phyloP scores from a whole-genome alignment of 805 yeast genomes.

The Hermanozyma aechmeae region DNA sequence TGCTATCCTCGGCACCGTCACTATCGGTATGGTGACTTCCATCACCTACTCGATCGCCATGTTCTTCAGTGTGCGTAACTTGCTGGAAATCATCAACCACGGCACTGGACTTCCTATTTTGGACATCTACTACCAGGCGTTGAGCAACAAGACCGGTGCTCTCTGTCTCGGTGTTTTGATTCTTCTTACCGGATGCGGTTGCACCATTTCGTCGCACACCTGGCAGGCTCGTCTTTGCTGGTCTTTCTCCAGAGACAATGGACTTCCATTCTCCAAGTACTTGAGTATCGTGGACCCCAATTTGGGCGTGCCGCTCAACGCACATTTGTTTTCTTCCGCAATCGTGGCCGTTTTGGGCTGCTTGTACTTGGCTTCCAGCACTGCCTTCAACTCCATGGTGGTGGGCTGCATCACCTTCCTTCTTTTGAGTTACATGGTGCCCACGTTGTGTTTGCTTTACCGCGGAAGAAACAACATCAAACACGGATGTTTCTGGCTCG shows the following conservation, averaged over 20 bases:
- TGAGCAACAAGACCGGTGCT: slow-evolving; percentile 25
- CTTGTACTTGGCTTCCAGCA: slow-evolving; percentile 25
- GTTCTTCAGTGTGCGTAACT: slow-evolving; percentile 28
- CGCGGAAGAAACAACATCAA: slow-evolving; percentile 28
- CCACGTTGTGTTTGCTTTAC: slow-evolving; percentile 23
- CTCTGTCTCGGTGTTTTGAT: slow-evolving; percentile 25
- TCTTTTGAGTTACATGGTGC: slow-evolving; percentile 26
- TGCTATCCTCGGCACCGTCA: slow-evolving; percentile 30
- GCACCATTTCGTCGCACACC: slow-evolving; percentile 32
- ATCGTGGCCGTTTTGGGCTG: slow-evolving; percentile 29
- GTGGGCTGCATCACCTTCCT: slow-evolving; percentile 30
- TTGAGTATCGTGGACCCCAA: slow-evolving; percentile 28
- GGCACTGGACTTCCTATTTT: slow-evolving; percentile 30
- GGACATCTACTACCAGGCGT: slow-evolving; percentile 32
- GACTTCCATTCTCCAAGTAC: slow-evolving; percentile 31
- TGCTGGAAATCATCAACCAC: slow-evolving; percentile 17
- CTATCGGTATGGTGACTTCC: slow-evolving; percentile 30
- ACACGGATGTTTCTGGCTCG: slow-evolving; percentile 35
- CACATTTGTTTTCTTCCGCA: slow-evolving; percentile 26
- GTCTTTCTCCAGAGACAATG: slow-evolving; percentile 35
- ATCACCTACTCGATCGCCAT: slow-evolving; percentile 31
- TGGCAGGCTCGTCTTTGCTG: slow-evolving; percentile 37
- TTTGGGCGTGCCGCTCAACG: slow-evolving; percentile 29
- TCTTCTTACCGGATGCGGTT: slow-evolving; percentile 26
- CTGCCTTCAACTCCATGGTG: slow-evolving; percentile 33